Conservation (phyloP, 768 basidiomycete genomes). For the Pleurotus eryngii region DNA sequence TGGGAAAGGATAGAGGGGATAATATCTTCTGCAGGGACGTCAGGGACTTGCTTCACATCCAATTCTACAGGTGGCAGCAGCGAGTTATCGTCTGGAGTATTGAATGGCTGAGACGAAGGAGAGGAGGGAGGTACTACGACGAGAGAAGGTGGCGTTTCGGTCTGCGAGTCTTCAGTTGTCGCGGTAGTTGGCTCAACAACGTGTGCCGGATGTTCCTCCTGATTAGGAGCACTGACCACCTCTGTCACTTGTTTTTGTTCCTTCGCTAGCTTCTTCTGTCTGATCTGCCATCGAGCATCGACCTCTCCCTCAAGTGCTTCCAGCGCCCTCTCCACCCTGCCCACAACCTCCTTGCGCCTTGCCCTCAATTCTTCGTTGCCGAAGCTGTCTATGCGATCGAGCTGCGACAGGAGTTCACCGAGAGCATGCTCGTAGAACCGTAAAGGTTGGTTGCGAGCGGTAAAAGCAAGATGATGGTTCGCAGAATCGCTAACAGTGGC, state of each 20-base stretch:
- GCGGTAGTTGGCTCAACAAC: too few relatives aligned
- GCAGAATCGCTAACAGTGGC: constrained; percentile 11
- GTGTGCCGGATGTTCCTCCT: too few relatives aligned
- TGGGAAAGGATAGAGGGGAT: background rate
- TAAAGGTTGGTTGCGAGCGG: constrained; percentile 53
- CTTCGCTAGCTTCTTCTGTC: constrained; percentile 7
- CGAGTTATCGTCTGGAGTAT: too few relatives aligned
- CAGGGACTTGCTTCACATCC: background rate
- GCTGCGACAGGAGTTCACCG: constrained; percentile 47
- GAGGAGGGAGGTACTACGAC: too few relatives aligned
- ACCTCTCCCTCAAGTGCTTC: constrained; percentile 49
- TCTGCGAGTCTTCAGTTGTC: too few relatives aligned
- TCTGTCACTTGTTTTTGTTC: background rate
- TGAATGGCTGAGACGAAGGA: too few relatives aligned
- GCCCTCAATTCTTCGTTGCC: constrained; percentile 53
- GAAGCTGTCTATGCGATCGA: constrained; percentile 60
- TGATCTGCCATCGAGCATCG: constrained; percentile 34
- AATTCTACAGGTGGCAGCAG: background rate
- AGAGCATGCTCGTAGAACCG: constrained; percentile 62
- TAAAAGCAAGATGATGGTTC: constrained; percentile 49
- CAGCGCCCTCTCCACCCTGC: constrained; percentile 52
- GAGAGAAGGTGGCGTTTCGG: too few relatives aligned
- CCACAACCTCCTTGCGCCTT: constrained; percentile 52
- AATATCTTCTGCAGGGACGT: background rate
- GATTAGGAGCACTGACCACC: too few relatives aligned